Percentiles rank a stretch among this genome's conserved stretches.
These are phyloP conservation scores for Scleroderma citrinum DNA, from an alignment of 768 basidiomycete genomes.

Conservation along the genomic window DNA sequence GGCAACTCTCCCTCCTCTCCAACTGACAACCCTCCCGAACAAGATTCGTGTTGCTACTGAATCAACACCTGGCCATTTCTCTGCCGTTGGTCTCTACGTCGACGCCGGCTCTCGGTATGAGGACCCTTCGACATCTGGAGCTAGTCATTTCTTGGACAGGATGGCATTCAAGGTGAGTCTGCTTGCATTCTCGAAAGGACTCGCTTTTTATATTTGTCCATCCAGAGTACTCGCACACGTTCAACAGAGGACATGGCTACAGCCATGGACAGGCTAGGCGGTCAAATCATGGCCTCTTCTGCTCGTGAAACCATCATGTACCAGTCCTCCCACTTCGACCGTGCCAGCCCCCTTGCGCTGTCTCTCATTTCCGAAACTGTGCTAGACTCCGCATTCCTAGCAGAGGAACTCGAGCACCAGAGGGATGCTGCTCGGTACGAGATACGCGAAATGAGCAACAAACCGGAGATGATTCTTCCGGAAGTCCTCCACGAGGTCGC, in stretches of 20 bases:
- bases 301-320: conserved; percentile 96
- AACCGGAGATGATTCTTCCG: conserved; percentile 91
- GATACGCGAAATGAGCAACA: conserved; percentile 76
- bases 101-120: conserved; percentile 94
- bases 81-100: conserved; percentile 87
- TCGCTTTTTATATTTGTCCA: conserved; percentile 3
- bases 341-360: conserved; percentile 73
- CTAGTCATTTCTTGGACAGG: conserved; percentile 88
- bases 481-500: conserved; percentile 87
- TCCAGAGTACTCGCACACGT: conserved; percentile 67
- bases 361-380: conserved; percentile 91
- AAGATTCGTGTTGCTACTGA: conserved; percentile 91
- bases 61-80: conserved; percentile 87
- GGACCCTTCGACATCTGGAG: conserved; percentile 61
- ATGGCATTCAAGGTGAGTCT: conserved; percentile 89
- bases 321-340: conserved; percentile 90
- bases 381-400: conserved; percentile 65
- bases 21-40: conserved; percentile 85
- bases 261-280: conserved; percentile 79
- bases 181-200: neutral
- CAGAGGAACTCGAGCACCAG: conserved; percentile 78
- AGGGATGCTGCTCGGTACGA: conserved; percentile 88
- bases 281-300: conserved; percentile 87
- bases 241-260: conserved; percentile 73
- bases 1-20: conserved; percentile 33